A percentile compares a stretch with the other conserved stretches of the same genome.
These are phyloP conservation scores for Quercus robur DNA, from an alignment of 306 rosid genomes.

Conservation along the genomic window DNA sequence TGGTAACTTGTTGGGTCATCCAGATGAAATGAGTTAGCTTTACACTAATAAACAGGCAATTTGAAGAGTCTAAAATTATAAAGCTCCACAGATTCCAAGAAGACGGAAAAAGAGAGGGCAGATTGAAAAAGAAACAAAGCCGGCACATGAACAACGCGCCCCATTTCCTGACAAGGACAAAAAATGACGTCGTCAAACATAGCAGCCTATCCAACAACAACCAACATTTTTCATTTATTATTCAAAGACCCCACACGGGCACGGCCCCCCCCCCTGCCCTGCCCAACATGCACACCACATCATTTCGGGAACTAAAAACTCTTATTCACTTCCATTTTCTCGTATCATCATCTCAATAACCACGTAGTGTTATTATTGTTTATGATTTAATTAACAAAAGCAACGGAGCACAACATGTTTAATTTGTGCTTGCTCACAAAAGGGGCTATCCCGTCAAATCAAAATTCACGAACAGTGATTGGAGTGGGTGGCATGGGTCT, in stretches of 20 bases:
- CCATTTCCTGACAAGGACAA: not conserved
- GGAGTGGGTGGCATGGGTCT: too few species aligned
- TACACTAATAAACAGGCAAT: too few species aligned
- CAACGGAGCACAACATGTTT: not conserved
- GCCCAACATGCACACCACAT: not conserved
- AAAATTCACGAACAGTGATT: too few species aligned
- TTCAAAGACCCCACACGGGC: not conserved
- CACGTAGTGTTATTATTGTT: too few species aligned
- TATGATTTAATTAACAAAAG: too few species aligned
- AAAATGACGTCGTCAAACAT: conserved; percentile 8
- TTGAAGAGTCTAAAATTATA: not conserved
- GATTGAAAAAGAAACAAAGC: not conserved
- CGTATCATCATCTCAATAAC: too few species aligned
- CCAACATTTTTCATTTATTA: too few species aligned
- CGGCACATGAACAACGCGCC: conserved; percentile 22
- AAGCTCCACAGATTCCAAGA: not conserved
- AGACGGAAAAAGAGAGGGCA: not conserved
- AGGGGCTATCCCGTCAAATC: too few species aligned
- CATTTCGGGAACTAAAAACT: not conserved
- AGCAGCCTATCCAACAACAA: not conserved
- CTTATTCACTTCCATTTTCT: not conserved
- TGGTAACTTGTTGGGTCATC: too few species aligned
- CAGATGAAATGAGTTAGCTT: too few species aligned
- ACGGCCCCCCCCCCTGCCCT: too few species aligned
- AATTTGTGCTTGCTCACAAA: too few species aligned